Percentiles rank a stretch among this genome's conserved stretches.
Conservation (phyloP, 441 rosid species). For the Raphanus hybrid region DNA sequence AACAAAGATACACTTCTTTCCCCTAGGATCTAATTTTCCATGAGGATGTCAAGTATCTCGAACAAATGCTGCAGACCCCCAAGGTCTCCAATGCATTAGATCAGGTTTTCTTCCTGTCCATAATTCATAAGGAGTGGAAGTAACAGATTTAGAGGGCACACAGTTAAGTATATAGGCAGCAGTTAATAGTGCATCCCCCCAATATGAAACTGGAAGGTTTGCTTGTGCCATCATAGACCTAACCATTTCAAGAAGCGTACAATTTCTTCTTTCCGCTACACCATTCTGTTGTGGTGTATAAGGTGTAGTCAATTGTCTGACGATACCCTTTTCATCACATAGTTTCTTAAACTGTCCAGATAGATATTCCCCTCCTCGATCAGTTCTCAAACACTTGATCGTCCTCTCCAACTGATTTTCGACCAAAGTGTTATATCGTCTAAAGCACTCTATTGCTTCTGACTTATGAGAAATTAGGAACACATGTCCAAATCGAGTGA, state of each 20-base stretch:
- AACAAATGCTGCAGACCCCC: neutral
- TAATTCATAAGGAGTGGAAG: neutral
- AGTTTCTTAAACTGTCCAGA: neutral
- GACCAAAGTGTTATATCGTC: neutral
- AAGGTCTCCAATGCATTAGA: neutral
- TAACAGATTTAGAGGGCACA: neutral
- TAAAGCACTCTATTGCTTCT: conserved; percentile 7
- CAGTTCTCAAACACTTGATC: neutral
- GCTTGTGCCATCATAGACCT: neutral
- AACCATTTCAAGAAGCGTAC: neutral
- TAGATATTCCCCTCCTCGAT: neutral
- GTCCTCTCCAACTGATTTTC: neutral
- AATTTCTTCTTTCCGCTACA: neutral
- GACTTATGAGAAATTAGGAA: conserved; percentile 18
- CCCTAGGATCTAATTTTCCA: neutral
- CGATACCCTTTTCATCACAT: conserved; percentile 1
- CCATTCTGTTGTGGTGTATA: neutral
- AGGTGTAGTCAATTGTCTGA: conserved; percentile 5
- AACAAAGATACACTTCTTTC: neutral
- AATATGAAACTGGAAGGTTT: neutral
- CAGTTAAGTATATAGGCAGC: neutral
- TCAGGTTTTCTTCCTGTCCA: neutral
- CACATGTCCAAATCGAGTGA: neutral
- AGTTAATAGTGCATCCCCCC: neutral
- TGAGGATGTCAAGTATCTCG: neutral